Percentiles rank a stretch among this genome's conserved stretches.
Evolutionary conservation across 2,329 filamentous ascomycete species (phyloP).

Genomic region (Xylariaceae sp.): DNA sequence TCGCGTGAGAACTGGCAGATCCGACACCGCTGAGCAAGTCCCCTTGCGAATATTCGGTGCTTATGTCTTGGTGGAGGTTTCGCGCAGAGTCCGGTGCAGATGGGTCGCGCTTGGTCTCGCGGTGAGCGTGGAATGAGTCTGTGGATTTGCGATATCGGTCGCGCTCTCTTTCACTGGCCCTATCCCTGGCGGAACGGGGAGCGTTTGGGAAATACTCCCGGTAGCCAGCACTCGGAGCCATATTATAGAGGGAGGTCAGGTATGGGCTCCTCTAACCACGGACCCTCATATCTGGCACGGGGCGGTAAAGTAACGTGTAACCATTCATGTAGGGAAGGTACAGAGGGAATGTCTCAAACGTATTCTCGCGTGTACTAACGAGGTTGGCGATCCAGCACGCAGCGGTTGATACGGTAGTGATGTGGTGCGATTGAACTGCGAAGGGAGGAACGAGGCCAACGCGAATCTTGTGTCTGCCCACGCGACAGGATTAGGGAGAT

Average conservation of each 20-base stretch:
- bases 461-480: slow-evolving; percentile 30
- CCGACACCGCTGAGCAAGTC: slow-evolving; percentile 66
- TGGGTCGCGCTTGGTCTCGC: slow-evolving; percentile 32
- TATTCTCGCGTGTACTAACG: slow-evolving; percentile 5
- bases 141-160: slow-evolving; percentile 42
- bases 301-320: slow-evolving; percentile 27
- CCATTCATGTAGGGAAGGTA: slow-evolving; percentile 33
- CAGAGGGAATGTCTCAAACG: not conserved
- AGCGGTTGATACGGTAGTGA: slow-evolving; percentile 11
- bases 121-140: slow-evolving; percentile 30
- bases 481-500: slow-evolving; percentile 31
- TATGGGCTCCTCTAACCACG: slow-evolving; percentile 47
- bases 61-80: slow-evolving; percentile 43
- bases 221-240: slow-evolving; percentile 69
- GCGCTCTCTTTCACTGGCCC: slow-evolving; percentile 56
- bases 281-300: slow-evolving; percentile 49
- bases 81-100: slow-evolving; percentile 34
- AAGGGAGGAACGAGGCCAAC: slow-evolving; percentile 21
- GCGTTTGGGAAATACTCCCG: slow-evolving; percentile 82
- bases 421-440: slow-evolving; percentile 13
- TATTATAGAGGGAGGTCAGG: slow-evolving; percentile 58
- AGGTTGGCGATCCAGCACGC: slow-evolving; percentile 19
- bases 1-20: slow-evolving; percentile 67
- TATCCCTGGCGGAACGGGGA: slow-evolving; percentile 58
- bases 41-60: slow-evolving; percentile 50